Evolutionary conservation across 176 grass and related monocot genomes (phyloP), one percentile per base, ranked within the genome.

Genomic region (Microstegium vimineum): DNA sequence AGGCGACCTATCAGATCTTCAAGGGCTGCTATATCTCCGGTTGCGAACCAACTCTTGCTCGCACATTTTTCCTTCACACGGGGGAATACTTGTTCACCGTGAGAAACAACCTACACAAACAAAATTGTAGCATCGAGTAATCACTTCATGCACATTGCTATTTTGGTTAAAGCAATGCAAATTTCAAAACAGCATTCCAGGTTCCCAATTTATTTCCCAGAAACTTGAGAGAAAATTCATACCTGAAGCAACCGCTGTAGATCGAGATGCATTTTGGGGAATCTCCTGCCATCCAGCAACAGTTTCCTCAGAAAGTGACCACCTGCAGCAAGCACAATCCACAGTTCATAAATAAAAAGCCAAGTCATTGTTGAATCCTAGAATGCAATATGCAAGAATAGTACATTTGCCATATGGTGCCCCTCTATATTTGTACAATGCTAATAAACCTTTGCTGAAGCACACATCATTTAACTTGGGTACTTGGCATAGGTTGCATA

Each of bases 221-320:
- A 27, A 78, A 74, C 66, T 73, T 23, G n/a, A 69, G 52, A 56
- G 22, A 74, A 11, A 36, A 5, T 20, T 49, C 32, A 82, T 86
- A 94, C 95, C 90, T 97, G 95, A 65, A 97, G 90, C 71, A 97
- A 84, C 28, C 92, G 92, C 81, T 97, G 95, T 68, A 97, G 86
- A 84, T 97, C 86, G 36, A 97, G 92, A 87, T 97, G 92, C 88
- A 97, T 89, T 84, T 94, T 94, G 18, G 95, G 92, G 60, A 97
- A 94, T 79, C 88, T 94, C 74, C 95, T 89, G 41, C 91, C 95
- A 71, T 97, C 95, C 78, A 97, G 74, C 88, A 97, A 81, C 76
- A 92, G 92, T 79, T 97, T 97, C 71, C 87, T 92, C 75, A 94
- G 69, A 68, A 92, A 89, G 78, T 91, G 85, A 76, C 95, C 95